phyloP scores from a whole-genome alignment of 352 stramenopile genomes.

The Aphanomyces stellatus region DNA sequence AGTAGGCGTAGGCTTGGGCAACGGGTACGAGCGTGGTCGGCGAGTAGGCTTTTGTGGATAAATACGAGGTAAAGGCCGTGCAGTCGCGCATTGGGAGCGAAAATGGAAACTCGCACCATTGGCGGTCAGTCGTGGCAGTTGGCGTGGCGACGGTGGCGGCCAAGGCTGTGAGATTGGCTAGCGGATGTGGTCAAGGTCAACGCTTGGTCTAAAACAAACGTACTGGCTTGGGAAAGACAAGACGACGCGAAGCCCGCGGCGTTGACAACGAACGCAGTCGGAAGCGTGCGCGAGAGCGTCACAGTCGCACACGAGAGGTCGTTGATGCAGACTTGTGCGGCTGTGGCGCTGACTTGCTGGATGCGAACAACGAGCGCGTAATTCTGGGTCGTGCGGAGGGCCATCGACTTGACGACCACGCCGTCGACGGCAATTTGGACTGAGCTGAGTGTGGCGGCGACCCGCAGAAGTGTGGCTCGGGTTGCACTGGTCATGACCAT shows the following conservation, averaged over 20 bases:
- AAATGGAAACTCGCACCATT: constrained; percentile 11
- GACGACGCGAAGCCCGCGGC: not conserved
- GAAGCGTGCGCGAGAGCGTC: not conserved
- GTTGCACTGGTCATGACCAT: not conserved
- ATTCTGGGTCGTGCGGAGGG: not conserved
- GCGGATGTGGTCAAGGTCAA: not conserved
- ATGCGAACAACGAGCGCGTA: not conserved
- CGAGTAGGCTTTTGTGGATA: not conserved
- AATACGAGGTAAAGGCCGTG: not conserved
- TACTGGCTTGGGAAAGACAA: not conserved
- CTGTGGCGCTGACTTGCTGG: not conserved
- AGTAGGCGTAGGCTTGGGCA: not conserved
- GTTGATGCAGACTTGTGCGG: not conserved
- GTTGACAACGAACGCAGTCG: not conserved
- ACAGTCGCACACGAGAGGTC: not conserved
- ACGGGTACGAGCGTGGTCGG: not conserved
- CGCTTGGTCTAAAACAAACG: not conserved
- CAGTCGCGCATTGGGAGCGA: not conserved
- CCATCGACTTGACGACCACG: not conserved
- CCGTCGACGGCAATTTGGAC: not conserved
- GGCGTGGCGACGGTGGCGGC: not conserved
- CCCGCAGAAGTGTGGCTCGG: not conserved
- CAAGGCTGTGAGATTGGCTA: not conserved
- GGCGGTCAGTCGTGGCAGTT: not conserved
- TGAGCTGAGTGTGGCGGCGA: not conserved